Evolutionary conservation across 306 rosid genomes (phyloP).

Genomic region (Castanea mollissima): DNA sequence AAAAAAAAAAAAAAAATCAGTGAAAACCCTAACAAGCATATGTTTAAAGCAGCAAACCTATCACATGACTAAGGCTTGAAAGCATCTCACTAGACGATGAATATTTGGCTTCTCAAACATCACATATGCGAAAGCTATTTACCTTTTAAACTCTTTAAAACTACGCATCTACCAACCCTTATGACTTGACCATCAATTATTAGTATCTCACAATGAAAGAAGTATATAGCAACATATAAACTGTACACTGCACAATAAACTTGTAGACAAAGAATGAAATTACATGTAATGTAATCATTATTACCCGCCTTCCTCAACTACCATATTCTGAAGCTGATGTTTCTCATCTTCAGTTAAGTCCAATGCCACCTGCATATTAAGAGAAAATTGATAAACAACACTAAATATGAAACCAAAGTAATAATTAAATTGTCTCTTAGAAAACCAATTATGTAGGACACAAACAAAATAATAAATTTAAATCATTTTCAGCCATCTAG

Average conservation of each 20-base stretch:
- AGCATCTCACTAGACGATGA: slow-evolving; percentile 1
- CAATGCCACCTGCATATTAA: slow-evolving; percentile 64
- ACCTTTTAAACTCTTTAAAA: background rate
- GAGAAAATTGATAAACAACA: background rate
- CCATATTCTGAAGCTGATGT: slow-evolving; percentile 46
- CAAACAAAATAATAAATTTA: no score
- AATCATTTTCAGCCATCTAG: no score
- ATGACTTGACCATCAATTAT: slow-evolving; percentile 3
- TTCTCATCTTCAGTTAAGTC: slow-evolving; percentile 77
- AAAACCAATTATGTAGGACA: background rate
- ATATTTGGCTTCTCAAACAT: background rate
- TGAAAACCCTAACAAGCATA: background rate
- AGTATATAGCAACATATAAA: background rate
- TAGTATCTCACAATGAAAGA: background rate
- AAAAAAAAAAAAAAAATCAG: background rate
- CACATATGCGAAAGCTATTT: background rate
- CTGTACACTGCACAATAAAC: background rate
- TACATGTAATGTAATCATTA: background rate
- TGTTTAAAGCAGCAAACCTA: background rate
- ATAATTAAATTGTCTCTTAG: background rate
- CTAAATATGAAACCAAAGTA: background rate
- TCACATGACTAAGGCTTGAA: background rate
- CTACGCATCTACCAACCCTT: background rate
- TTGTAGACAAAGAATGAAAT: background rate
- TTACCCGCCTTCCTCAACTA: slow-evolving; percentile 65